A percentile compares a stretch with the other conserved stretches of the same genome.
phyloP scores from a whole-genome alignment of 2,329 filamentous ascomycete genomes.

The Microdochium trichocladiopsis region DNA sequence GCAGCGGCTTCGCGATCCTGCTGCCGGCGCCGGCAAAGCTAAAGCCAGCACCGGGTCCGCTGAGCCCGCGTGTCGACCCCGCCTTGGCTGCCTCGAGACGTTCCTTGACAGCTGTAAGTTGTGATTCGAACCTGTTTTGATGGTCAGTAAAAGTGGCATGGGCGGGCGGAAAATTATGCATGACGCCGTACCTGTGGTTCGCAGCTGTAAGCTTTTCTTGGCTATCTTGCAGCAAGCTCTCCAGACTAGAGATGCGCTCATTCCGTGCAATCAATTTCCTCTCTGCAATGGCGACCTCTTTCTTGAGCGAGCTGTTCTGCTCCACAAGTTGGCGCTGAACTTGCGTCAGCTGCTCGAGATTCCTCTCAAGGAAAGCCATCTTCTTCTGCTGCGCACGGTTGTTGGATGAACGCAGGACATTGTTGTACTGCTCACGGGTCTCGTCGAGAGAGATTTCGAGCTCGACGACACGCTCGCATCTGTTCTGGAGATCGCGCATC shows the following conservation, averaged over 20 bases:
- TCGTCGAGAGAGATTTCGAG: conserved; percentile 96
- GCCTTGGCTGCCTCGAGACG: conserved; percentile 92
- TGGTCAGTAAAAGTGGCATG: conserved; percentile 16
- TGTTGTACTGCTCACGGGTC: conserved; percentile 98
- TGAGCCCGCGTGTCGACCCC: conserved; percentile 79
- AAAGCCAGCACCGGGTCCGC: conserved; percentile 57
- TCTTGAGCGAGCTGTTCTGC: conserved; percentile 95
- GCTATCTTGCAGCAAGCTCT: conserved; percentile 87
- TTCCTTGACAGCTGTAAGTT: conserved; percentile 96
- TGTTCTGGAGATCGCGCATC: conserved; percentile 97
- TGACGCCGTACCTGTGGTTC: conserved; percentile 76
- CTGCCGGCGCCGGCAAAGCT: conserved; percentile 60
- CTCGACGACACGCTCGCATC: conserved; percentile 95
- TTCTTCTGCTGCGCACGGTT: conserved; percentile 99
- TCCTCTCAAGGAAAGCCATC: conserved; percentile 98
- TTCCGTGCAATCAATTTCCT: conserved; percentile 94
- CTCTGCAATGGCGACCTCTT: conserved; percentile 98
- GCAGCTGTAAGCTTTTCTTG: conserved; percentile 97
- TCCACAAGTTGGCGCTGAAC: conserved; percentile 97
- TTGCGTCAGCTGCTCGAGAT: conserved; percentile 94
- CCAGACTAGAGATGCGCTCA: conserved; percentile 91
- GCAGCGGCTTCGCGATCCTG: conserved; percentile 62
- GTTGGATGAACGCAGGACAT: conserved; percentile 91
- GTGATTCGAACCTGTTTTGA: conserved; percentile 77
- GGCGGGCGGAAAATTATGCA: conserved; percentile 2